phyloP scores from a whole-genome alignment of 495 filamentous ascomycete genomes.

The Neurospora sp. region DNA sequence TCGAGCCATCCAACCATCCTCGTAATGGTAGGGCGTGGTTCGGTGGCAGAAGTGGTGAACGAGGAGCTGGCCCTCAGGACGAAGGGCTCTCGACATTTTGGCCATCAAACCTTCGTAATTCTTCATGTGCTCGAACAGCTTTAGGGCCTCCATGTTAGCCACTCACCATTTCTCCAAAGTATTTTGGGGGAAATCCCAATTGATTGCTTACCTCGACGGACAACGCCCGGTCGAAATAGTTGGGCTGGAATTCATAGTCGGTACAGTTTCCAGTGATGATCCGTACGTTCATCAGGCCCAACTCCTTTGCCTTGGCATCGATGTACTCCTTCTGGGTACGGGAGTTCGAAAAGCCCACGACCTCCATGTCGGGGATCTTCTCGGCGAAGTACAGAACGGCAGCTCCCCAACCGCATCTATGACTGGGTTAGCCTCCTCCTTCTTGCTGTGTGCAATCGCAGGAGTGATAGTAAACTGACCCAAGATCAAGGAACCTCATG shows the following conservation, averaged over 20 bases:
- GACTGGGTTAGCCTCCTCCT: background rate
- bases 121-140: slow-evolving; percentile 66
- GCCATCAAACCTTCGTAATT: slow-evolving; percentile 57
- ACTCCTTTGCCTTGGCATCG: slow-evolving; percentile 41
- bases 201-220: slow-evolving; percentile 43
- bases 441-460: background rate
- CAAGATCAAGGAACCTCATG: slow-evolving; percentile 52
- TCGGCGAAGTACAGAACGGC: slow-evolving; percentile 51
- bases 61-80: slow-evolving; percentile 51
- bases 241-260: slow-evolving; percentile 46
- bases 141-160: background rate
- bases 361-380: slow-evolving; percentile 43
- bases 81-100: slow-evolving; percentile 46
- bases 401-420: slow-evolving; percentile 58
- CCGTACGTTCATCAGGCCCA: slow-evolving; percentile 43
- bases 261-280: slow-evolving; percentile 54
- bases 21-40: slow-evolving; percentile 54
- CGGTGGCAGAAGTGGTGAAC: slow-evolving; percentile 55
- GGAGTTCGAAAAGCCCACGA: slow-evolving; percentile 58
- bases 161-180: too few species aligned
- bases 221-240: slow-evolving; percentile 48
- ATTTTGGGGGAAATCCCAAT: background rate
- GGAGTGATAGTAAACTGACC: slow-evolving; percentile 29
- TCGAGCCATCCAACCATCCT: slow-evolving; percentile 61
- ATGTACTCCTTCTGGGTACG: slow-evolving; percentile 54